Evolutionary conservation across 352 stramenopile species (phyloP).

Genomic region (Phytopythium vexans): DNA sequence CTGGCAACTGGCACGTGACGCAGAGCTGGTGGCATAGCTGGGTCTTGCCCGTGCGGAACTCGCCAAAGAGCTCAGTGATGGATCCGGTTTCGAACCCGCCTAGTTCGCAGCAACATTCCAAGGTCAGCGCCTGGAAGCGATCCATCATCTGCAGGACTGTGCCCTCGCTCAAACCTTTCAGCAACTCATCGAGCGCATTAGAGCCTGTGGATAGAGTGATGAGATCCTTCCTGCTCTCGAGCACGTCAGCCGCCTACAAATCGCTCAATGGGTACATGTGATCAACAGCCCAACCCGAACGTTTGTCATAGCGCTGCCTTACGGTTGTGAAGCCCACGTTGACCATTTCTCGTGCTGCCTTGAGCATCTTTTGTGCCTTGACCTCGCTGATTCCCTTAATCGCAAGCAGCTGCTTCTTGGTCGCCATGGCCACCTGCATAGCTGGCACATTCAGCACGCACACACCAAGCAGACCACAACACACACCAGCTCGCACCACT

Average conservation of each 20-base stretch:
- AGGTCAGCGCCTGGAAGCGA: too few relatives aligned
- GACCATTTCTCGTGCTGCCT: constrained; percentile 96
- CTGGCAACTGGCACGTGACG: constrained; percentile 97
- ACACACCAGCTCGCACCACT: constrained; percentile 3
- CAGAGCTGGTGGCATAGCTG: constrained; percentile 99
- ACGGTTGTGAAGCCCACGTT: constrained; percentile 99
- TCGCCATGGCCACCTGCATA: constrained; percentile 92
- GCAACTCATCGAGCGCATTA: constrained; percentile 86
- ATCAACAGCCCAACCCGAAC: background rate
- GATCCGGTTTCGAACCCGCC: constrained; percentile 98
- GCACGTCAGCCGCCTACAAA: constrained; percentile 78
- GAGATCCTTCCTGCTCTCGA: constrained; percentile 89
- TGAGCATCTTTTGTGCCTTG: constrained; percentile 98
- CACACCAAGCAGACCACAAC: too few relatives aligned
- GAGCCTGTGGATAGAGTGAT: constrained; percentile 94
- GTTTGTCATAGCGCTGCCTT: constrained; percentile 3
- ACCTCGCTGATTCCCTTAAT: constrained; percentile 99
- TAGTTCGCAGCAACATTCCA: constrained; percentile 8
- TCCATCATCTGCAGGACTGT: too few relatives aligned
- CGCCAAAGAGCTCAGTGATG: constrained; percentile 98
- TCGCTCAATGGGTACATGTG: background rate
- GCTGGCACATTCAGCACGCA: background rate
- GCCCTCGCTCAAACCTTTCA: too few relatives aligned
- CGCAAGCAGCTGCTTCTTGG: constrained; percentile 94
- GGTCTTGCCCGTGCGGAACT: constrained; percentile 99